Evolutionary conservation across 2,329 filamentous ascomycete genomes (phyloP).

Genomic region (Neofusicoccum laricinum): DNA sequence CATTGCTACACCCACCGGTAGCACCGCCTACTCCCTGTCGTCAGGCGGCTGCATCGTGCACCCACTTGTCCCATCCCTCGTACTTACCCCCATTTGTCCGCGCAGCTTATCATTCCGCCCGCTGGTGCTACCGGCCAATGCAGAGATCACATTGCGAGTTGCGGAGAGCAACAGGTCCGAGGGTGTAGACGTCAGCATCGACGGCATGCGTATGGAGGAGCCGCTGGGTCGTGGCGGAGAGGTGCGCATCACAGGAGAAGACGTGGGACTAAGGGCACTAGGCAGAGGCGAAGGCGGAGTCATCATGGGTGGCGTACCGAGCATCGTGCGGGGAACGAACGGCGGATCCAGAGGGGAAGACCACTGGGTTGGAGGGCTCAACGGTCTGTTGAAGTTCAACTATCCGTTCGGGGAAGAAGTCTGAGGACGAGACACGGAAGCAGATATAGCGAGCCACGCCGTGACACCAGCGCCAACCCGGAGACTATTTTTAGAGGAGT

Average conservation of each 20-base stretch:
- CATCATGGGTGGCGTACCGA: conserved; percentile 81
- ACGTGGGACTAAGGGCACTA: conserved; percentile 55
- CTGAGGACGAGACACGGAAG: background rate
- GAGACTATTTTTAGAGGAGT: background rate
- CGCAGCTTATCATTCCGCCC: conserved; percentile 90
- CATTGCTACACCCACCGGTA: conserved; percentile 88
- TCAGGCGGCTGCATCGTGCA: conserved; percentile 92
- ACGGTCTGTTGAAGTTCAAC: conserved; percentile 93
- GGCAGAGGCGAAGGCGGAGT: conserved; percentile 45
- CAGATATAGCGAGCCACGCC: too few relatives aligned
- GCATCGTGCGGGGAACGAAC: conserved; percentile 68
- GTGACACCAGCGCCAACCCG: too few relatives aligned
- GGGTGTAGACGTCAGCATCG: conserved; percentile 50
- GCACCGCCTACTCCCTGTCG: conserved; percentile 92
- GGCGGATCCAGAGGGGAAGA: conserved; percentile 62
- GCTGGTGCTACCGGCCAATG: conserved; percentile 81
- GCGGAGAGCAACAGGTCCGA: conserved; percentile 58
- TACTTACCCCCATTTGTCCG: conserved; percentile 92
- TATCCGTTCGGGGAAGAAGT: conserved; percentile 77
- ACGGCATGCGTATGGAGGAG: conserved; percentile 43
- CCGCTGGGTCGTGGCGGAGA: conserved; percentile 55
- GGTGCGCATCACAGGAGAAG: conserved; percentile 83
- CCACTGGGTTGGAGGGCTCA: conserved; percentile 94
- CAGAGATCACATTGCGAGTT: conserved; percentile 75
- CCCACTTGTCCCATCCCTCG: conserved; percentile 80